These are phyloP conservation scores for Eudorina sp. DNA, from an alignment of 139 green algal species.

Conservation along the genomic window DNA sequence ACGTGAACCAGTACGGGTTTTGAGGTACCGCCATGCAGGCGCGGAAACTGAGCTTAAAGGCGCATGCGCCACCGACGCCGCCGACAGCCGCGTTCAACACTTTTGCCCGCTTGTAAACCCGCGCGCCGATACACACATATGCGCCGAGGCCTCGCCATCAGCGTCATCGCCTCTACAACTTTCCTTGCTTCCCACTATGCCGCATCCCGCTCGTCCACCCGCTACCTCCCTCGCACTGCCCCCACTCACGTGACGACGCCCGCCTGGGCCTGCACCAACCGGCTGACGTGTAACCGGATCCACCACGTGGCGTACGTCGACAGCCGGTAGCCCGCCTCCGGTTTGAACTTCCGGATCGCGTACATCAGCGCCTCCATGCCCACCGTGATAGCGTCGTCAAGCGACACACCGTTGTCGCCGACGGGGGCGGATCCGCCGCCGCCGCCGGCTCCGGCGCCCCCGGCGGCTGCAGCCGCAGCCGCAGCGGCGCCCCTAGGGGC, in stretches of 20 bases:
- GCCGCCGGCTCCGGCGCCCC: neutral
- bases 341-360: constrained; percentile 88
- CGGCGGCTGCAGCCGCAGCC: too few species aligned
- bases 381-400: constrained; percentile 55
- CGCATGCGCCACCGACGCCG: too few species aligned
- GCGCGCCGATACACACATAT: neutral
- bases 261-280: constrained; percentile 63
- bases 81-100: too few species aligned
- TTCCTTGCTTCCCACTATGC: neutral
- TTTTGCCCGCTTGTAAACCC: too few species aligned
- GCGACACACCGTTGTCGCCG: neutral
- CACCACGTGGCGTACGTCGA: constrained; percentile 96
- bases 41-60: too few species aligned
- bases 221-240: neutral
- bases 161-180: neutral
- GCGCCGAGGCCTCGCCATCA: too few species aligned
- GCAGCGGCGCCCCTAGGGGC: too few species aligned
- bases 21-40: too few species aligned
- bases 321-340: constrained; percentile 85
- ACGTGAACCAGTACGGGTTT: too few species aligned
- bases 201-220: neutral
- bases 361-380: constrained; percentile 79
- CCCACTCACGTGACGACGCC: constrained; percentile 58
- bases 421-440: neutral
- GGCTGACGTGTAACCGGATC: constrained; percentile 82